phyloP scores from a whole-genome alignment of 345 rosid genomes.

The Eucalyptus curtisii region DNA sequence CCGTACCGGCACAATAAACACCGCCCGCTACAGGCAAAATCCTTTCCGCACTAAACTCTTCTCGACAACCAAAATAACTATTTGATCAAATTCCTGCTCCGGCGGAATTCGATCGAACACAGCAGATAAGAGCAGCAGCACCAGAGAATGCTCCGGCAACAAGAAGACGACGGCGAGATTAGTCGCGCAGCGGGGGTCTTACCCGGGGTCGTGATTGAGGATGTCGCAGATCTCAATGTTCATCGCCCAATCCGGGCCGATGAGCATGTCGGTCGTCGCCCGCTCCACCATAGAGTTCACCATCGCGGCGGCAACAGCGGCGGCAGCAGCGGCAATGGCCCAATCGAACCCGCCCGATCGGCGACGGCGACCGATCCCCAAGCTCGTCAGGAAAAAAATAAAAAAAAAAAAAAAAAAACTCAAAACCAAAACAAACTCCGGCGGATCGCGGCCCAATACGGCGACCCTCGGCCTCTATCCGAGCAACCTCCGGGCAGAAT shows the following conservation, averaged over 20 bases:
- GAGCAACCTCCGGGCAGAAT: neutral
- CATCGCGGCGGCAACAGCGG: slow-evolving; percentile 27
- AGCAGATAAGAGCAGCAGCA: neutral
- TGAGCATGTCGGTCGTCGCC: slow-evolving; percentile 97
- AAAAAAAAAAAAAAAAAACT: too few relatives aligned
- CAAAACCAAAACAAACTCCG: neutral
- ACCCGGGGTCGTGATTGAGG: slow-evolving; percentile 94
- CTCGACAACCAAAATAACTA: neutral
- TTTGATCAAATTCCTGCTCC: neutral
- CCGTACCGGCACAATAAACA: neutral
- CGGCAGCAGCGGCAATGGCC: neutral
- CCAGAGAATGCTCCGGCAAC: neutral
- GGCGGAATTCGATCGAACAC: neutral
- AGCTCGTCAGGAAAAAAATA: neutral
- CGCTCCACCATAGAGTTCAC: slow-evolving; percentile 98
- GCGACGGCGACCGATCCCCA: neutral
- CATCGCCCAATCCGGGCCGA: slow-evolving; percentile 99
- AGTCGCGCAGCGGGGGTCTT: slow-evolving; percentile 2
- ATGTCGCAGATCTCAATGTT: slow-evolving; percentile 99
- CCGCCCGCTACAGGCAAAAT: neutral
- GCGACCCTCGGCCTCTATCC: neutral
- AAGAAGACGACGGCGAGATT: neutral
- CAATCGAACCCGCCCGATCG: neutral
- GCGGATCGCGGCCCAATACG: neutral
- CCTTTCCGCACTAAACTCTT: neutral